phyloP scores from a whole-genome alignment of 129 eudicot species.

The Saussurea involucrata region DNA sequence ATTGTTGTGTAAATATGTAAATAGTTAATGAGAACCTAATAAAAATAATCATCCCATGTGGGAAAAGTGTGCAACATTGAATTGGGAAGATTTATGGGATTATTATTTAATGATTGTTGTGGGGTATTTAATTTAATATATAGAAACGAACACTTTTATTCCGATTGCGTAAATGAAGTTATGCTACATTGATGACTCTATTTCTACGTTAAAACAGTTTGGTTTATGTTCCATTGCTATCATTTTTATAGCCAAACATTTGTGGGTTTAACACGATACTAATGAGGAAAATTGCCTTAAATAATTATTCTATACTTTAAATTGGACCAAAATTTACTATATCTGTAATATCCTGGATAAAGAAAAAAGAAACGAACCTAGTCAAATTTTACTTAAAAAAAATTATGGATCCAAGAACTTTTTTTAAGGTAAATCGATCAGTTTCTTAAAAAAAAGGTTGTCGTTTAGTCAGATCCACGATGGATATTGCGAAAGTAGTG shows the following conservation, averaged over 20 bases:
- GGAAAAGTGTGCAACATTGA: not conserved
- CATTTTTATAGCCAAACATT: not conserved
- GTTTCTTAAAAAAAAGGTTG: too few relatives aligned
- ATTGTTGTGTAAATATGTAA: not conserved
- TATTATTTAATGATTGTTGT: constrained; percentile 1
- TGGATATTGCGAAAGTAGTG: too few relatives aligned
- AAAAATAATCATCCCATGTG: constrained; percentile 8
- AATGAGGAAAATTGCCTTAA: not conserved
- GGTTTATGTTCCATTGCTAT: not conserved
- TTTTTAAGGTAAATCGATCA: too few relatives aligned
- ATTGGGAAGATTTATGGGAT: constrained; percentile 3
- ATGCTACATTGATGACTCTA: not conserved
- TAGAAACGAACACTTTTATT: constrained; percentile 8
- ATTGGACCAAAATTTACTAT: too few relatives aligned
- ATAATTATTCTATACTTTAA: too few relatives aligned
- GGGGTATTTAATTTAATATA: not conserved
- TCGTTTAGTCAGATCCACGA: too few relatives aligned
- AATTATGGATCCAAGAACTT: too few relatives aligned
- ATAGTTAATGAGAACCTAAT: not conserved
- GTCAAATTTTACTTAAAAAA: too few relatives aligned
- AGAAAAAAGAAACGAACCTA: too few relatives aligned
- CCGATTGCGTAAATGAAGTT: not conserved
- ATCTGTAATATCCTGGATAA: too few relatives aligned
- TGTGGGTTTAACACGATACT: not conserved
- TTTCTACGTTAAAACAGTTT: constrained; percentile 7